phyloP scores from a whole-genome alignment of 228 moss, liverwort and hornwort genomes.

The Sphagnum magellanicum region DNA sequence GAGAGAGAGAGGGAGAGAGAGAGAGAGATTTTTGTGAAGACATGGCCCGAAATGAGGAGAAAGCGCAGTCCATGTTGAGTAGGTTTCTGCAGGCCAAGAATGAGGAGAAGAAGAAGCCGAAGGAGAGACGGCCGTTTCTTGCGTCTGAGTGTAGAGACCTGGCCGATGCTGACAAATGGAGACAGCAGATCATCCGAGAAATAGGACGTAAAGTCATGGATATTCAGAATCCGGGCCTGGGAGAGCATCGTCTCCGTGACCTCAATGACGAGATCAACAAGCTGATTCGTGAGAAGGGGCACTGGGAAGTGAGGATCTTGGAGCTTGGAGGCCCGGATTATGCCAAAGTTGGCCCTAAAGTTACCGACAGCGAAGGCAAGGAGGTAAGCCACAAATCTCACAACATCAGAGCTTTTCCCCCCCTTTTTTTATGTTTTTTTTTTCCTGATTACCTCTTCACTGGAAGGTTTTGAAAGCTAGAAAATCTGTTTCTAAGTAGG shows the following conservation, averaged over 20 bases:
- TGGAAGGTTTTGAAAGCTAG: too few species aligned
- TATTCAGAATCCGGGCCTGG: slow-evolving; percentile 91
- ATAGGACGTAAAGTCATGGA: slow-evolving; percentile 99
- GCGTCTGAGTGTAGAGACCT: slow-evolving; percentile 97
- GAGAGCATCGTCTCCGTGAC: slow-evolving; percentile 91
- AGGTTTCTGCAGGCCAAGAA: slow-evolving; percentile 92
- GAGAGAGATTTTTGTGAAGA: too few species aligned
- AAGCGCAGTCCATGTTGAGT: slow-evolving; percentile 99
- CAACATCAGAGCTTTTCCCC: too few species aligned
- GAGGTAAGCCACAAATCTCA: slow-evolving; percentile 23
- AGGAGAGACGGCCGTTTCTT: slow-evolving; percentile 87
- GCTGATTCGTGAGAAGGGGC: slow-evolving; percentile 94
- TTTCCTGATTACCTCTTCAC: too few species aligned
- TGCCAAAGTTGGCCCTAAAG: slow-evolving; percentile 76
- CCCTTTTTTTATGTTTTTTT: too few species aligned
- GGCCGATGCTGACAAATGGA: slow-evolving; percentile 98
- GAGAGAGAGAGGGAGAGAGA: too few species aligned
- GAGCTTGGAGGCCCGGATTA: slow-evolving; percentile 99
- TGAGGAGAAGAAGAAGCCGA: slow-evolving; percentile 98
- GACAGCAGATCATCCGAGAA: slow-evolving; percentile 94
- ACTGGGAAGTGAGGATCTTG: slow-evolving; percentile 89
- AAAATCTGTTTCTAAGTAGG: too few species aligned
- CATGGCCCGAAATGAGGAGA: slow-evolving; percentile 99
- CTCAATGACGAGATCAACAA: slow-evolving; percentile 97
- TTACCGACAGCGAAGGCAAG: slow-evolving; percentile 79